Evolutionary conservation across 805 yeast genomes (phyloP).

Genomic region (Torulaspora gathmanii): DNA sequence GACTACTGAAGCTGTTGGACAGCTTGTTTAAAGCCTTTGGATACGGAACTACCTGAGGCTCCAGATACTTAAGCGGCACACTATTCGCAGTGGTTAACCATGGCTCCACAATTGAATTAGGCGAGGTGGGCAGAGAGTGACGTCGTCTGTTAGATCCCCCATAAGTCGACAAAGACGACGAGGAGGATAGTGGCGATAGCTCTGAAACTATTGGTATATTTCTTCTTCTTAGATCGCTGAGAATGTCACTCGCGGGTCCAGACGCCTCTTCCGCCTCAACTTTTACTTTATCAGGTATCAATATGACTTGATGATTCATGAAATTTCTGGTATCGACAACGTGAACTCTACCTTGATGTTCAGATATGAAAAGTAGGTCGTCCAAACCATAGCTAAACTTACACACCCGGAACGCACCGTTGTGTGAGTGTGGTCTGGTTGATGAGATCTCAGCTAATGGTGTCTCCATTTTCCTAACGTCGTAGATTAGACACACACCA

Average conservation of each 20-base stretch:
- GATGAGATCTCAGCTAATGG: conserved; percentile 56
- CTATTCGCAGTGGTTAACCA: conserved; percentile 30
- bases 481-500: conserved; percentile 75
- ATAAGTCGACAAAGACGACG: conserved; percentile 8
- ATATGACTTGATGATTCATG: conserved; percentile 68
- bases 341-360: conserved; percentile 85
- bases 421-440: conserved; percentile 49
- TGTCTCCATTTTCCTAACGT: conserved; percentile 53
- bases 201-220: conserved; percentile 10
- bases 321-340: conserved; percentile 72
- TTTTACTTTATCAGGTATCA: conserved; percentile 46
- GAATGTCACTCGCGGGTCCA: conserved; percentile 1
- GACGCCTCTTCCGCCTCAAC: conserved; percentile 8
- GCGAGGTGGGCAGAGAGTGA: conserved; percentile 19
- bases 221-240: conserved; percentile 9
- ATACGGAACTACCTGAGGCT: conserved; percentile 32
- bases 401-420: conserved; percentile 65
- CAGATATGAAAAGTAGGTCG: conserved; percentile 71
- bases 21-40: conserved; percentile 26
- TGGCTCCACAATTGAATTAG: conserved; percentile 20
- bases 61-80: conserved; percentile 28
- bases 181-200: conserved; percentile 10
- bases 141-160: conserved; percentile 16
- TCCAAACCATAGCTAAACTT: conserved; percentile 63
- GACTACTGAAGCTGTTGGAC: conserved; percentile 15